A percentile compares a stretch with the other conserved stretches of the same genome.
phyloP scores from a whole-genome alignment of 495 filamentous ascomycete species.

The Melanomma pulvis-pyrius region DNA sequence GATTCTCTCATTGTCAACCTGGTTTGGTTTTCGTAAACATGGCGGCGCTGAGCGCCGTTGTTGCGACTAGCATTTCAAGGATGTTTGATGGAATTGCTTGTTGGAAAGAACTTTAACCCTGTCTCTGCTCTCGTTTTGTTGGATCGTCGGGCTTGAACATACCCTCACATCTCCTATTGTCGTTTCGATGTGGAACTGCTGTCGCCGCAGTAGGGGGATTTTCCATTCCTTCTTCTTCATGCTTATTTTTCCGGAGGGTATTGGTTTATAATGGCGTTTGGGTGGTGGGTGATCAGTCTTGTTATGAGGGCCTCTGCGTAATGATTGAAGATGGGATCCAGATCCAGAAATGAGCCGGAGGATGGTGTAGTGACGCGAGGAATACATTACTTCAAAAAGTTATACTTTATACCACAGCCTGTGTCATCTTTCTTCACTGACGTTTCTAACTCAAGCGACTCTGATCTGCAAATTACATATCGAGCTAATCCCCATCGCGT shows the following conservation, averaged over 20 bases:
- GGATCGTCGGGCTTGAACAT: not conserved
- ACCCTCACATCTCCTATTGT: not conserved
- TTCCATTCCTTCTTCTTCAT: not conserved
- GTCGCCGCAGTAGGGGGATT: not conserved
- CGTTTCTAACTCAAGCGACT: not conserved
- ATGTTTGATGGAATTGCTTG: not conserved
- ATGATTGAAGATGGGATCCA: constrained; percentile 7
- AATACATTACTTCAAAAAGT: not conserved
- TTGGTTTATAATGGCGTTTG: constrained; percentile 1
- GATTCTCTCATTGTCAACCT: not conserved
- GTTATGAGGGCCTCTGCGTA: constrained; percentile 6
- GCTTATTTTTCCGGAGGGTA: not conserved
- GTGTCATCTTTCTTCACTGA: not conserved
- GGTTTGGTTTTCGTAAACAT: not conserved
- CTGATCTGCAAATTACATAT: not conserved
- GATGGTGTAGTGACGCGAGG: not conserved
- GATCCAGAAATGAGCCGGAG: constrained; percentile 3
- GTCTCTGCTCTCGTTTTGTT: not conserved
- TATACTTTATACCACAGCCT: not conserved
- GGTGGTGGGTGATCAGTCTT: not conserved
- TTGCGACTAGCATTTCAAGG: not conserved
- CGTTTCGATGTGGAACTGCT: not conserved
- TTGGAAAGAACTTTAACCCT: not conserved
- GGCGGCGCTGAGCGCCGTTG: not conserved
- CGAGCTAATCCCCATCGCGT: not conserved